These are phyloP conservation scores for Pseudogymnoascus sp. DNA, from an alignment of 2,329 filamentous ascomycete species.

Conservation along the genomic window DNA sequence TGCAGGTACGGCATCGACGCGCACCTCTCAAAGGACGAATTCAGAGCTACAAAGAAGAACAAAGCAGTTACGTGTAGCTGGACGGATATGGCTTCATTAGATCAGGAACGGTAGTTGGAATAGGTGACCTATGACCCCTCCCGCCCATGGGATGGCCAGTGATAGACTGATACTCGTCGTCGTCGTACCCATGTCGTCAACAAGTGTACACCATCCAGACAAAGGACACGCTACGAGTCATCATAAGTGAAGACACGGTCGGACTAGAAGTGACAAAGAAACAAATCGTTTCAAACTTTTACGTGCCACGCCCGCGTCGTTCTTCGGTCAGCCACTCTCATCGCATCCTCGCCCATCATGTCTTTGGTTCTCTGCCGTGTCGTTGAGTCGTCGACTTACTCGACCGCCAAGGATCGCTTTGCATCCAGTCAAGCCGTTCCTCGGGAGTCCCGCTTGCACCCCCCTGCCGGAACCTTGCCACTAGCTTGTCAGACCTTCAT, in stretches of 20 bases:
- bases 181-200: conserved; percentile 3
- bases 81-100: not conserved
- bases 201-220: not conserved
- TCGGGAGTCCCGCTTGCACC: not conserved
- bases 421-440: conserved; percentile 2
- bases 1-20: not conserved
- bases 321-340: not conserved
- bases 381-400: not conserved
- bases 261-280: not conserved
- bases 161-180: not conserved
- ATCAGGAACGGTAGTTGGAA: not conserved
- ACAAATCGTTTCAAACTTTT: conserved; percentile 2
- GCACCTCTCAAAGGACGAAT: not conserved
- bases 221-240: not conserved
- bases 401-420: not conserved
- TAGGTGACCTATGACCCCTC: not conserved
- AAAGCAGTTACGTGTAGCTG: not conserved
- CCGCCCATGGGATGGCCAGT: not conserved
- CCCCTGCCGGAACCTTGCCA: conserved; percentile 4
- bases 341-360: not conserved
- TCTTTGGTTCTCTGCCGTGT: conserved; percentile 2
- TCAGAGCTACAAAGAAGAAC: not conserved
- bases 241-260: not conserved
- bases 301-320: not conserved
- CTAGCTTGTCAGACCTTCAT: conserved; percentile 7